These are phyloP conservation scores for Kuraishia ogatae DNA, from an alignment of 805 yeast species.

Conservation along the genomic window DNA sequence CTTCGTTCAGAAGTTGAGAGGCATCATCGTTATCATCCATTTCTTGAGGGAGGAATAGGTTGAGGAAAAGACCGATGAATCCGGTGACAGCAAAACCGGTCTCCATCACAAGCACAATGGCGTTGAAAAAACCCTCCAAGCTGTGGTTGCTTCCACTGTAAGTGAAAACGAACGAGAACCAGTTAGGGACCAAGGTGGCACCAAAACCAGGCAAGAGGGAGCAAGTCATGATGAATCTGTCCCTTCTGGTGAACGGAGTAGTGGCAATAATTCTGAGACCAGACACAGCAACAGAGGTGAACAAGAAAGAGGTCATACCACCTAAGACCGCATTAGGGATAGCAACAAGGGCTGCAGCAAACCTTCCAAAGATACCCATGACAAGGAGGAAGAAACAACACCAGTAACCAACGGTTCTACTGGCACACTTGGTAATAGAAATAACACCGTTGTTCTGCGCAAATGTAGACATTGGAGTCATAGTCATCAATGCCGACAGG, in stretches of 20 bases:
- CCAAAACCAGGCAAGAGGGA: conserved; percentile 45
- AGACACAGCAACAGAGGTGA: conserved; percentile 50
- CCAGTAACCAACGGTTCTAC: conserved; percentile 57
- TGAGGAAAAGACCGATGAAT: conserved; percentile 40
- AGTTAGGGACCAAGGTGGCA: conserved; percentile 33
- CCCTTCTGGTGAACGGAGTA: conserved; percentile 48
- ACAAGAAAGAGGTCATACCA: conserved; percentile 66
- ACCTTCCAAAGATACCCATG: conserved; percentile 85
- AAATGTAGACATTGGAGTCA: conserved; percentile 87
- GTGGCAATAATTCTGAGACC: conserved; percentile 47
- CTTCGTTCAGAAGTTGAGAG: conserved; percentile 7
- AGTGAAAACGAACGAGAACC: conserved; percentile 43
- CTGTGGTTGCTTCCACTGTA: conserved; percentile 35
- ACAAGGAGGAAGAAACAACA: conserved; percentile 57
- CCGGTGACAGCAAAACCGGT: conserved; percentile 52
- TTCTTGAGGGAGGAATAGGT: conserved; percentile 40
- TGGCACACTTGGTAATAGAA: conserved; percentile 86
- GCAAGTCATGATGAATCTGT: conserved; percentile 44
- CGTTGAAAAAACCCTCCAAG: conserved; percentile 40
- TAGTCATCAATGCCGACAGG: conserved; percentile 67
- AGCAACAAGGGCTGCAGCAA: conserved; percentile 82
- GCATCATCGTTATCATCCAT: conserved; percentile 37
- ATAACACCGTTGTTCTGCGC: conserved; percentile 96
- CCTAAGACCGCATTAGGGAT: conserved; percentile 78
- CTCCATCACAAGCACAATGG: conserved; percentile 47